phyloP scores from a whole-genome alignment of 108 stramenopile species.

The Asterionellopsis glacialis region DNA sequence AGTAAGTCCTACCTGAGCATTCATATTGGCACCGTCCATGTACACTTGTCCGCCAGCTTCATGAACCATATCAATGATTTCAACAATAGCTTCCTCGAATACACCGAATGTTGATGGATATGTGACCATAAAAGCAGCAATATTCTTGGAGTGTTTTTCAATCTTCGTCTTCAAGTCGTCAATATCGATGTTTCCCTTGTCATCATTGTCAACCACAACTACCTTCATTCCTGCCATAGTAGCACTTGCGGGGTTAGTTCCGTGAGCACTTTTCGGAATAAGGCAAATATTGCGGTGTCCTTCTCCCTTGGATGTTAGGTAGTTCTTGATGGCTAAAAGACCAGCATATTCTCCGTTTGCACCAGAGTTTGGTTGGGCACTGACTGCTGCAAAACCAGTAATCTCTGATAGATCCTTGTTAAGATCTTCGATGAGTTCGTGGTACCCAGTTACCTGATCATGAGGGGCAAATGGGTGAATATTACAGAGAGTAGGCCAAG shows the following conservation, averaged over 20 bases:
- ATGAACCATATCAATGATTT: slow-evolving; percentile 87
- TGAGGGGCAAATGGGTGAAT: slow-evolving; percentile 98
- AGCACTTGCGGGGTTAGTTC: slow-evolving; percentile 97
- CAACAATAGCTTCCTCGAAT: slow-evolving; percentile 94
- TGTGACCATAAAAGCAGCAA: slow-evolving; percentile 98
- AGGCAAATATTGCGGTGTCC: slow-evolving; percentile 95
- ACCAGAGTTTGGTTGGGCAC: slow-evolving; percentile 97
- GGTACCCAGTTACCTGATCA: slow-evolving; percentile 92
- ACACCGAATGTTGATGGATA: slow-evolving; percentile 99
- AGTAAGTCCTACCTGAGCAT: slow-evolving; percentile 97
- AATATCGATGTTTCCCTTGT: slow-evolving; percentile 91
- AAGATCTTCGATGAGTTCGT: slow-evolving; percentile 90
- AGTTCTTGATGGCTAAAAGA: slow-evolving; percentile 88
- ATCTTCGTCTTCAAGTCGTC: slow-evolving; percentile 90
- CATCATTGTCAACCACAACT: slow-evolving; percentile 94
- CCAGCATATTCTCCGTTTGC: slow-evolving; percentile 99
- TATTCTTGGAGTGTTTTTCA: slow-evolving; percentile 82
- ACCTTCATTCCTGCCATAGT: slow-evolving; percentile 97
- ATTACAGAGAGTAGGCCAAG: slow-evolving; percentile 94
- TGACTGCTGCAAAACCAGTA: slow-evolving; percentile 98
- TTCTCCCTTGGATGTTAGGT: slow-evolving; percentile 79
- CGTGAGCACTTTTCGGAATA: slow-evolving; percentile 98
- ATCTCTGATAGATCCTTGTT: slow-evolving; percentile 95
- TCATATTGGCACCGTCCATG: slow-evolving; percentile 99
- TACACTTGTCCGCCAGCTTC: slow-evolving; percentile 96